Percentiles rank a stretch among this genome's conserved stretches.
phyloP scores from a whole-genome alignment of 139 green algal species.

The Auxenochlorella protothecoides region DNA sequence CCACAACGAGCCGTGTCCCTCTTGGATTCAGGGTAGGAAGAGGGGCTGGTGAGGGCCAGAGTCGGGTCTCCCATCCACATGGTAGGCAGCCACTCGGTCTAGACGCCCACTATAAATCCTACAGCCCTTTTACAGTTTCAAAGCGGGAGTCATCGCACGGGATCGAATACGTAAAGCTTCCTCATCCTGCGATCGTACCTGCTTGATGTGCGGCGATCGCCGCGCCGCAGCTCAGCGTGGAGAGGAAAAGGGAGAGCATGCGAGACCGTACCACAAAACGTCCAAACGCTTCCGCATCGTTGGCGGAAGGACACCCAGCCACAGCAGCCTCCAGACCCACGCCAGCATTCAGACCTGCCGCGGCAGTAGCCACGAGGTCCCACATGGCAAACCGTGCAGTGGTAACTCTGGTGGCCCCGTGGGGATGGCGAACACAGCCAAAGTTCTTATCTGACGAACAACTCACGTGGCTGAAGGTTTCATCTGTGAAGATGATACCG shows the following conservation, averaged over 20 bases:
- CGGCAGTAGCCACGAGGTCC: conserved; percentile 17
- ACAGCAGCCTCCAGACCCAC: conserved; percentile 12
- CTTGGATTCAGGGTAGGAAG: neutral
- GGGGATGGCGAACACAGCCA: too few relatives aligned
- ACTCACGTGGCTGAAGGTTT: too few relatives aligned
- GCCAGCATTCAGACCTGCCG: conserved; percentile 8
- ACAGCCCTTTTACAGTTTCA: neutral
- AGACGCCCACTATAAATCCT: neutral
- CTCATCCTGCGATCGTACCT: neutral
- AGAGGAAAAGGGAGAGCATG: conserved; percentile 6
- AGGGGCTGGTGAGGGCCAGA: too few relatives aligned
- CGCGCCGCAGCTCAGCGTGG: neutral
- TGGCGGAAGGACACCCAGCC: neutral
- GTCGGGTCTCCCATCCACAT: neutral
- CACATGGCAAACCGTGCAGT: conserved; percentile 1
- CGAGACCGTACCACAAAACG: conserved; percentile 7
- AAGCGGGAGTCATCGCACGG: too few relatives aligned
- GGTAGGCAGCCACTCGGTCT: neutral
- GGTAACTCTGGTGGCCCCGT: too few relatives aligned
- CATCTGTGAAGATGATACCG: too few relatives aligned
- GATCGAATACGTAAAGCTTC: too few relatives aligned
- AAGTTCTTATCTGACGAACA: too few relatives aligned
- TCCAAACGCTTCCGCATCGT: neutral
- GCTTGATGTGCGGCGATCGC: neutral
- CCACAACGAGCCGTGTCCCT: conserved; percentile 10